Conservation (phyloP, 225 moss, liverwort and hornwort genomes). For the Marchantia polymorpha region DNA sequence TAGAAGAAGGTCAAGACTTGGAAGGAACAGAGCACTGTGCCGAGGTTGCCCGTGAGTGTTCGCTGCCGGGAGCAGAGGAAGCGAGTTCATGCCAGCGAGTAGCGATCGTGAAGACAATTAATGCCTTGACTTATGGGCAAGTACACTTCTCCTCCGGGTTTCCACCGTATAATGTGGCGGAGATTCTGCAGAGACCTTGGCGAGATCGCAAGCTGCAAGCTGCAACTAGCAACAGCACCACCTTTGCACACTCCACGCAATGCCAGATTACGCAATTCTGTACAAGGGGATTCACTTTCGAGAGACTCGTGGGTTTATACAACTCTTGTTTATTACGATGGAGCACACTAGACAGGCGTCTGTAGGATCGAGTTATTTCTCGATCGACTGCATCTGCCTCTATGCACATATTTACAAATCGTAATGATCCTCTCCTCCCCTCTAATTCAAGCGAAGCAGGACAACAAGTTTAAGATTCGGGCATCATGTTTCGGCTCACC, state of each 20-base stretch:
- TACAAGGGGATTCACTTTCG: too few relatives aligned
- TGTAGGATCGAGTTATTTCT: background rate
- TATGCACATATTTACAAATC: conserved; percentile 23
- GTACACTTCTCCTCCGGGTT: background rate
- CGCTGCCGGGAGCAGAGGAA: too few relatives aligned
- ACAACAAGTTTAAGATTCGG: background rate
- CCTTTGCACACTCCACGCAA: background rate
- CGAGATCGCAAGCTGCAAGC: too few relatives aligned
- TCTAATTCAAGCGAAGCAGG: conserved; percentile 11
- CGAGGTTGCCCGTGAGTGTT: too few relatives aligned
- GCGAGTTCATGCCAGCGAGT: too few relatives aligned
- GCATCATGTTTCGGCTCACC: background rate
- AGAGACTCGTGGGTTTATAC: background rate
- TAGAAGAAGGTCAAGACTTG: too few relatives aligned
- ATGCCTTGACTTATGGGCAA: background rate
- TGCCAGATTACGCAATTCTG: too few relatives aligned
- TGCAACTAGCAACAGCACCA: too few relatives aligned
- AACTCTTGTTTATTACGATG: conserved; percentile 4
- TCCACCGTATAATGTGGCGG: background rate
- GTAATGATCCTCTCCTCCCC: background rate
- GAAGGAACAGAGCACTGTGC: too few relatives aligned
- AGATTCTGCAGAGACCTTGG: background rate
- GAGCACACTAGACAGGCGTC: conserved; percentile 1
- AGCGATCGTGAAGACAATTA: too few relatives aligned
- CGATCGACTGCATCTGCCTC: conserved; percentile 11